Base-by-base conservation (phyloP, 2,329 filamentous ascomycete species). In the Ophiobolus disseminans region DNA sequence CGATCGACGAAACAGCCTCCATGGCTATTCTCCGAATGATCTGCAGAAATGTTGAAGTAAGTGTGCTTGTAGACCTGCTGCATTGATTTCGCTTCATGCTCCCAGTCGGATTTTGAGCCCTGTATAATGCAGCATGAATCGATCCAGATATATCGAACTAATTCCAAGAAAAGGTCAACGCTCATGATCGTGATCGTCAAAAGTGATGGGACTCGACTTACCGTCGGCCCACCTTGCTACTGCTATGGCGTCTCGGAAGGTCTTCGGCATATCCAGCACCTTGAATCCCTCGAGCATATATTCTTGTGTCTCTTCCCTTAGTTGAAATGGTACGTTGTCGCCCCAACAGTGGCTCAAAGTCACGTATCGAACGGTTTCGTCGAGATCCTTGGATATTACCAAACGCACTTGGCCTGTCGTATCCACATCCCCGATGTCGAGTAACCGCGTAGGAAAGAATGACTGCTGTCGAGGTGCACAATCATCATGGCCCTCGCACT, bases 301-400 rank as follows among this genome's bases (percentile, higher is more conserved):
- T 2, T 43, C n/a, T 6, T 13, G 20, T 9, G 30, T 43, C 4
- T 14, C n/a, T 6, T 32, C 30, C 26, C 11, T 40, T 9, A 46
- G 19, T 14, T 34, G 25, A 17, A 46, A 40, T 10, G 30, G 45
- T 4, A 40, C 36, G n/a, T 35, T 25, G 2, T 13, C 38, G 21
- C 45, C 45, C 38, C 45, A 48, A 20, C 45, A 48, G n/a, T 48
- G 45, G 38, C 37, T 41, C 38, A 48, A 41, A 8, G 45, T 36
- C 21, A 48, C 45, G 20, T 48, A 48, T 8, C 43, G 43, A 13
- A 21, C n/a, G n/a, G 16, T 40, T 19, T 21, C 17, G n/a, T 25
- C 20, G n/a, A 38, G 4, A 1, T 46, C 14, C 9, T 9, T 7
- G n/a, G 43, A 40, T 16, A 26, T 17, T 4, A 46, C 35, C 11